phyloP scores from a whole-genome alignment of 495 filamentous ascomycete species.

The Bryoglossum gracile region DNA sequence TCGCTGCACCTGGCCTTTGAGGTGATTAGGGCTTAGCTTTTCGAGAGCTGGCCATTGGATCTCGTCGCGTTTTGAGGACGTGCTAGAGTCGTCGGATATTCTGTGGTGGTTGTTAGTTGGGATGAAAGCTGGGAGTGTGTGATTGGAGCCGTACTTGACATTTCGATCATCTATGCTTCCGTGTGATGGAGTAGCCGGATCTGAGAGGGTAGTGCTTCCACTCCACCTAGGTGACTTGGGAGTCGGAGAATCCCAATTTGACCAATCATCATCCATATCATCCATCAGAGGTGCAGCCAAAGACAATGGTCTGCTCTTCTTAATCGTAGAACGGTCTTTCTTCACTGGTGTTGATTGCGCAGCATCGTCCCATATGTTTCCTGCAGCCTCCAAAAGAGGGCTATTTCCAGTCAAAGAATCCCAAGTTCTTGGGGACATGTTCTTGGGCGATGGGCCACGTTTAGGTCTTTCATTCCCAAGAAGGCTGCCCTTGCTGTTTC shows the following conservation, averaged over 20 bases:
- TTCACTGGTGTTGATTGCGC: slow-evolving; percentile 2
- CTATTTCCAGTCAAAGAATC: slow-evolving; percentile 28
- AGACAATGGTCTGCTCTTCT: slow-evolving; percentile 25
- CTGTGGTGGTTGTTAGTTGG: slow-evolving; percentile 10
- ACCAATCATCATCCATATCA: slow-evolving; percentile 65
- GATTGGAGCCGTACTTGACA: slow-evolving; percentile 40
- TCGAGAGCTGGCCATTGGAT: slow-evolving; percentile 59
- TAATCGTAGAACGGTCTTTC: neutral
- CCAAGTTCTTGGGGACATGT: slow-evolving; percentile 23
- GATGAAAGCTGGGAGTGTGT: slow-evolving; percentile 5
- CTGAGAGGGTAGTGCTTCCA: slow-evolving; percentile 32
- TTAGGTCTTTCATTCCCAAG: slow-evolving; percentile 29
- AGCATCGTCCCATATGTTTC: slow-evolving; percentile 13
- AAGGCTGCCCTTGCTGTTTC: slow-evolving; percentile 31
- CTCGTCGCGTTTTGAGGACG: slow-evolving; percentile 35
- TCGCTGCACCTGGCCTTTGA: slow-evolving; percentile 48
- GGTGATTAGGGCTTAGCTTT: slow-evolving; percentile 48
- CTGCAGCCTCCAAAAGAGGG: slow-evolving; percentile 32
- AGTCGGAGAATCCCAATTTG: slow-evolving; percentile 59
- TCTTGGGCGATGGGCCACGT: slow-evolving; percentile 33
- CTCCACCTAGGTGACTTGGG: slow-evolving; percentile 43
- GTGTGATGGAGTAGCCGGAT: slow-evolving; percentile 39
- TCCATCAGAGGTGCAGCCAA: slow-evolving; percentile 26
- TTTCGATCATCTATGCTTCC: slow-evolving; percentile 43
- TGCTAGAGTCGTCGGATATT: slow-evolving; percentile 11